These are phyloP conservation scores for Blepharisma stoltei DNA, from an alignment of 73 alveolate species.

Conservation along the genomic window DNA sequence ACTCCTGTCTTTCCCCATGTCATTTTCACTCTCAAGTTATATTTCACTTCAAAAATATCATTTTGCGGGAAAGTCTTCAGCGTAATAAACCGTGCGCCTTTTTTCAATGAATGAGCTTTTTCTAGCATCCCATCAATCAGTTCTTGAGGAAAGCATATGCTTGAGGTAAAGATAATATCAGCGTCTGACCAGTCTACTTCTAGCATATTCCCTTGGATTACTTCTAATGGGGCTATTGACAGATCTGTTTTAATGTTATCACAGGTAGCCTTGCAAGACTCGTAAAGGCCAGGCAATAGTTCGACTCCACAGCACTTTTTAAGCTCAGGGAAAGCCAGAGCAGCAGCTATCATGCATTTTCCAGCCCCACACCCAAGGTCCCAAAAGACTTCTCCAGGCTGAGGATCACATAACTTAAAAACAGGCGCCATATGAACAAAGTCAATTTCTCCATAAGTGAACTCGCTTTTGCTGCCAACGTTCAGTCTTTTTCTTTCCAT, in stretches of 20 bases:
- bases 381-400: conserved; percentile 50
- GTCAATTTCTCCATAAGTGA: conserved; percentile 62
- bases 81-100: conserved; percentile 45
- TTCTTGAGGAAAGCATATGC: conserved; percentile 57
- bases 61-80: conserved; percentile 33
- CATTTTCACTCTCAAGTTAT: conserved; percentile 44
- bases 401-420: conserved; percentile 32
- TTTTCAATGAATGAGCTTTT: conserved; percentile 28
- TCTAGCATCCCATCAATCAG: conserved; percentile 38
- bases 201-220: conserved; percentile 42
- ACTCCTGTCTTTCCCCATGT: conserved; percentile 47
- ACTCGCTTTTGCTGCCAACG: conserved; percentile 39
- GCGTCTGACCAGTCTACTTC: conserved; percentile 49
- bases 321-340: conserved; percentile 35
- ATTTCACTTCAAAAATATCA: conserved; percentile 25
- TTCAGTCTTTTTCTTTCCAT: conserved; percentile 47
- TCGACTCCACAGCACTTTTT: conserved; percentile 41
- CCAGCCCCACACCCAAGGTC: conserved; percentile 65
- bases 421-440: conserved; percentile 40
- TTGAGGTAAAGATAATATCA: conserved; percentile 43
- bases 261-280: not conserved
- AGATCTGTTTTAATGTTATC: not conserved
- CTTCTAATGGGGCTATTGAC: conserved; percentile 22
- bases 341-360: conserved; percentile 35
- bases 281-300: conserved; percentile 29